Percentiles rank a stretch among this genome's conserved stretches.
Evolutionary conservation across 2,329 filamentous ascomycete species (phyloP).

Genomic region (Capronia americana): DNA sequence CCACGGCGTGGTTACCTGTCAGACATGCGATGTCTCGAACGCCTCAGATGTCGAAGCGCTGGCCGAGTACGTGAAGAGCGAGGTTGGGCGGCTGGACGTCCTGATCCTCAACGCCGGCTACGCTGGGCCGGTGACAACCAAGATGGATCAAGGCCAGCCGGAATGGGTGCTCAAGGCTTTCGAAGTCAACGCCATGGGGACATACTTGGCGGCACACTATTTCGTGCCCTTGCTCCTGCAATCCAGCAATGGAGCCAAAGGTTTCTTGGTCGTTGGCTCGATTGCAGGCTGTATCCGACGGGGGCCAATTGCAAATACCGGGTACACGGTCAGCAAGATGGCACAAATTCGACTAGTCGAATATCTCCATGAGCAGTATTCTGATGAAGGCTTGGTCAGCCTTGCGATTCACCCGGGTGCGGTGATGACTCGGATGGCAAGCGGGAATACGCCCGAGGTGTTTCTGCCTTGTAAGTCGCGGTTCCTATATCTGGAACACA

Average conservation of each 20-base stretch:
- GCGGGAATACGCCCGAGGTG: slow-evolving; percentile 40
- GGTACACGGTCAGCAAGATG: slow-evolving; percentile 48
- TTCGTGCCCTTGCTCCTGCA: slow-evolving; percentile 45
- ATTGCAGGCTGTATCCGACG: slow-evolving; percentile 46
- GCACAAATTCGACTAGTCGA: slow-evolving; percentile 49
- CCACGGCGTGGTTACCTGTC: slow-evolving; percentile 40
- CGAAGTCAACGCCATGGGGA: slow-evolving; percentile 47
- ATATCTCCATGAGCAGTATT: slow-evolving; percentile 48
- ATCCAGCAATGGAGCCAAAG: slow-evolving; percentile 39
- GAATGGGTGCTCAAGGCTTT: slow-evolving; percentile 47
- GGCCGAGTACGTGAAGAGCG: slow-evolving; percentile 32
- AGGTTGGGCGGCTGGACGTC: slow-evolving; percentile 37
- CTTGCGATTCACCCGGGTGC: slow-evolving; percentile 48
- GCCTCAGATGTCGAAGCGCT: slow-evolving; percentile 40
- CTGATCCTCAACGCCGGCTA: slow-evolving; percentile 42
- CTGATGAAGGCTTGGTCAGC: slow-evolving; percentile 38
- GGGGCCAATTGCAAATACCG: slow-evolving; percentile 50
- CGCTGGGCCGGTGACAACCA: slow-evolving; percentile 45
- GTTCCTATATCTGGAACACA: neutral
- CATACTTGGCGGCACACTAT: slow-evolving; percentile 47
- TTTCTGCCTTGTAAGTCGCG: slow-evolving; percentile 33
- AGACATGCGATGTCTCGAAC: slow-evolving; percentile 44
- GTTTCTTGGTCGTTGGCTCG: slow-evolving; percentile 45
- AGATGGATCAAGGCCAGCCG: slow-evolving; percentile 44
- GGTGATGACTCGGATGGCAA: slow-evolving; percentile 46